Evolutionary conservation across 768 basidiomycete genomes (phyloP).

Genomic region (Rhodotorula babjevae): DNA sequence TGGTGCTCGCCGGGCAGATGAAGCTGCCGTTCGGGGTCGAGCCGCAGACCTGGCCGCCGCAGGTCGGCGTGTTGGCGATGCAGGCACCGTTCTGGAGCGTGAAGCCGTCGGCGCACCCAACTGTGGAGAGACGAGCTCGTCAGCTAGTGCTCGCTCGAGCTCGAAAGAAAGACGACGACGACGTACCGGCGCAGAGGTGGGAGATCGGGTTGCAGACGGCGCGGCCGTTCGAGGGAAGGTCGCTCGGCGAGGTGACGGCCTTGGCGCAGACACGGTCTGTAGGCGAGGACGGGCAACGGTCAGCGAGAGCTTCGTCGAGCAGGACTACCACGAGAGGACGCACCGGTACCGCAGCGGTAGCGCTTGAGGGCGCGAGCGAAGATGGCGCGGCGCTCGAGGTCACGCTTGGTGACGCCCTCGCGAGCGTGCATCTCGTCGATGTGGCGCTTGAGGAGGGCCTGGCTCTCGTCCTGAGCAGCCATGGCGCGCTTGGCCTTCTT

Average conservation of each 20-base stretch:
- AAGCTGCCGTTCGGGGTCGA: constrained; percentile 17
- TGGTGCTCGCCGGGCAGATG: constrained; percentile 11
- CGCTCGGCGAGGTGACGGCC: constrained; percentile 13
- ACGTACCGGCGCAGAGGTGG: constrained; percentile 16
- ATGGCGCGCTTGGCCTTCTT: constrained; percentile 8
- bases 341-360: constrained; percentile 6
- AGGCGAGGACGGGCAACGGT: too few relatives aligned
- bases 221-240: constrained; percentile 27
- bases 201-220: constrained; percentile 24
- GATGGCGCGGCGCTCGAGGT: constrained; percentile 8
- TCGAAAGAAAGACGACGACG: too few relatives aligned
- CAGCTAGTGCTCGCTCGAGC: not conserved
- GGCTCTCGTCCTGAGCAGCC: not conserved
- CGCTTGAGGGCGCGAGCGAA: constrained; percentile 8
- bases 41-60: constrained; percentile 21
- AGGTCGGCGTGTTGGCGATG: constrained; percentile 8
- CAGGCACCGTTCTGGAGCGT: constrained; percentile 15
- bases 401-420: not conserved
- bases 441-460: constrained; percentile 8
- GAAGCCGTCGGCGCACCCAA: constrained; percentile 15
- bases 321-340: too few relatives aligned
- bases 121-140: not conserved
- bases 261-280: constrained; percentile 17
- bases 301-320: too few relatives aligned
- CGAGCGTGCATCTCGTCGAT: not conserved